phyloP scores from a whole-genome alignment of 2,329 filamentous ascomycete genomes.

The Aspergillus ochraceoroseus region DNA sequence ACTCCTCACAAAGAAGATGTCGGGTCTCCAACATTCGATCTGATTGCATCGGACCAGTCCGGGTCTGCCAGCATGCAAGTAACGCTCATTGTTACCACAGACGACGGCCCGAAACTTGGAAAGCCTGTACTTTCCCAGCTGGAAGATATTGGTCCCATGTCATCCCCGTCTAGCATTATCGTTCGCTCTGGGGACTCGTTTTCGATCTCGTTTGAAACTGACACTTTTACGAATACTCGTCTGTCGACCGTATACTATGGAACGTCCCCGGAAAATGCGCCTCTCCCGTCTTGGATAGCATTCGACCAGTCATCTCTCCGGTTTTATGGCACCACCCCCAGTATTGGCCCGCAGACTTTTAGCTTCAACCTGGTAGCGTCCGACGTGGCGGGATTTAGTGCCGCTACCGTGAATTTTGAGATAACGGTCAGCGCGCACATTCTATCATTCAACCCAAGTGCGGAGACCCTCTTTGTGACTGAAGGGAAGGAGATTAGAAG shows the following conservation, averaged over 20 bases:
- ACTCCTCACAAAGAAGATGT: conserved; percentile 57
- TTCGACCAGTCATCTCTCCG: conserved; percentile 62
- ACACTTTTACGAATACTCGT: conserved; percentile 60
- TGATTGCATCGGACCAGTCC: conserved; percentile 64
- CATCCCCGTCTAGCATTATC: conserved; percentile 38
- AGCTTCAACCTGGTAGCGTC: conserved; percentile 70
- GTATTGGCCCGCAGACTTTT: conserved; percentile 66
- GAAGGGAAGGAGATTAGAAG: conserved; percentile 52
- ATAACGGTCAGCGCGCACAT: conserved; percentile 68
- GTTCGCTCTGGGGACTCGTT: conserved; percentile 48
- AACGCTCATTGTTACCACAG: conserved; percentile 63
- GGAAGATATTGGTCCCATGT: conserved; percentile 33
- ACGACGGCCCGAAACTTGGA: conserved; percentile 35
- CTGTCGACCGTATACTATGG: conserved; percentile 67
- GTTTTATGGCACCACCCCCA: conserved; percentile 68
- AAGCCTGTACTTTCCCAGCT: conserved; percentile 37
- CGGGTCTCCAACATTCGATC: conserved; percentile 57
- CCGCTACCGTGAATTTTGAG: conserved; percentile 60
- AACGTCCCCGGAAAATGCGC: conserved; percentile 69
- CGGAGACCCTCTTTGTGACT: conserved; percentile 56
- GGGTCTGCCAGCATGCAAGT: conserved; percentile 62
- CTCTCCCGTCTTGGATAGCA: conserved; percentile 76
- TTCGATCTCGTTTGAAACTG: conserved; percentile 63
- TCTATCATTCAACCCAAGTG: conserved; percentile 58
- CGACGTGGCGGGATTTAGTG: conserved; percentile 72